Evolutionary conservation across 2,329 filamentous ascomycete genomes (phyloP).

Genomic region (Hymenotorrendiella dingleyae): DNA sequence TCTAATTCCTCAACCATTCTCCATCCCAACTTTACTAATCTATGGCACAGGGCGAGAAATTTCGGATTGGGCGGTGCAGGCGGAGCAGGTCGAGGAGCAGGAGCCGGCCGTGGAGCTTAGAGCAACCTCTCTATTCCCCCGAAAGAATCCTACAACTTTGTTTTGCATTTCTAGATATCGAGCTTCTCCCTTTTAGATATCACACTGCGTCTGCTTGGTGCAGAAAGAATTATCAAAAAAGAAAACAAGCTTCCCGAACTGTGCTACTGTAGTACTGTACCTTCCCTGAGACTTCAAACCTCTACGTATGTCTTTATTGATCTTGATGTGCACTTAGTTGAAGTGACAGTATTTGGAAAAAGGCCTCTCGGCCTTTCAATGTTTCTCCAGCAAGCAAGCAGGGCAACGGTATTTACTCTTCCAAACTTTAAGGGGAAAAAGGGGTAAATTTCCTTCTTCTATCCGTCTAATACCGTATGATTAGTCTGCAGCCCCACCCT

Average conservation of each 20-base stretch:
- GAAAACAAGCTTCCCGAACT: too few relatives aligned
- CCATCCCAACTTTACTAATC: background rate
- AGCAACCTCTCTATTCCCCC: background rate
- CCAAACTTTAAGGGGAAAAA: too few relatives aligned
- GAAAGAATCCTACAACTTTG: too few relatives aligned
- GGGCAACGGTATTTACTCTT: background rate
- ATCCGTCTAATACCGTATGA: too few relatives aligned
- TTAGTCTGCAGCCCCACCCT: too few relatives aligned
- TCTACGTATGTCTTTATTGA: background rate
- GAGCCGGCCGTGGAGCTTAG: conserved; percentile 2
- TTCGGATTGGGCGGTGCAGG: conserved; percentile 5
- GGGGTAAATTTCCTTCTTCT: too few relatives aligned
- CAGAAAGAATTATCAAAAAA: too few relatives aligned
- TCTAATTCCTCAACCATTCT: background rate
- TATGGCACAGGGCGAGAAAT: conserved; percentile 4
- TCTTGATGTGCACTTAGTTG: background rate
- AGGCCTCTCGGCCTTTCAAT: background rate
- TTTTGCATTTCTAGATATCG: conserved; percentile 1
- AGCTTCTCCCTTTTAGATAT: background rate
- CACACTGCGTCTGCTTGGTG: too few relatives aligned
- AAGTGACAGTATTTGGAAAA: background rate
- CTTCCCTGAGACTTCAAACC: too few relatives aligned
- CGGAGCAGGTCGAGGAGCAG: background rate
- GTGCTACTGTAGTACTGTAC: too few relatives aligned
- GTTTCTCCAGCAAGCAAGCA: too few relatives aligned